phyloP scores from a whole-genome alignment of 2,329 filamentous ascomycete species.

The Colletotrichum salicis region DNA sequence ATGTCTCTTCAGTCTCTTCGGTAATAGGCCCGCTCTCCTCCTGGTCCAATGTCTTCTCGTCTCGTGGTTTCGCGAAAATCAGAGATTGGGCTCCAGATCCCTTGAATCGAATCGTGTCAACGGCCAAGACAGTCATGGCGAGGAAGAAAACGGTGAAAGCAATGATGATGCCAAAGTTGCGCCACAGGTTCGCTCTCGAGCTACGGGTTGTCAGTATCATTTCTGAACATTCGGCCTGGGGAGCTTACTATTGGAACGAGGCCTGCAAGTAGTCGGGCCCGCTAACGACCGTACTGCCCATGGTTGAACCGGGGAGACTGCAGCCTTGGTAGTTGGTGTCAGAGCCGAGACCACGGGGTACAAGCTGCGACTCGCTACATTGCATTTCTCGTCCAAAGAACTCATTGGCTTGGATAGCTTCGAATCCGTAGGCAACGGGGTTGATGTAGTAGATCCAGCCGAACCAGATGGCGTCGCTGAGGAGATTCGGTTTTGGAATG shows the following conservation, averaged over 20 bases:
- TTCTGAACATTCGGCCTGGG: accelerated
- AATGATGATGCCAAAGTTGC: constrained; percentile 82
- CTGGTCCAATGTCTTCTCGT: constrained; percentile 38
- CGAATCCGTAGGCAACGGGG: constrained; percentile 73
- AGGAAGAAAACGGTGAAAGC: constrained; percentile 82
- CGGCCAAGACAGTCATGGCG: constrained; percentile 74
- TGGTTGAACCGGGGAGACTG: constrained; percentile 60
- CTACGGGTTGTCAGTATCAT: not conserved
- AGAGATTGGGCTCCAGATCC: constrained; percentile 32
- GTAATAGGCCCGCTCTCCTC: constrained; percentile 26
- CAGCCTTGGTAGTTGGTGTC: constrained; percentile 64
- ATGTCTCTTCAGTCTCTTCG: constrained; percentile 51
- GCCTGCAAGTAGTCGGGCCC: constrained; percentile 66
- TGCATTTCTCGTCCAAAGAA: constrained; percentile 63
- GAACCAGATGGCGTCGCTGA: constrained; percentile 74
- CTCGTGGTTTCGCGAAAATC: constrained; percentile 23
- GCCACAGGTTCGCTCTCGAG: constrained; percentile 70
- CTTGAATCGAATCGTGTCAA: constrained; percentile 73
- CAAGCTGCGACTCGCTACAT: constrained; percentile 56
- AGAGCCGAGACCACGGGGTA: constrained; percentile 56
- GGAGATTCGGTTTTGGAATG: constrained; percentile 66
- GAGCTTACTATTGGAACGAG: constrained; percentile 60
- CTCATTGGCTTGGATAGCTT: constrained; percentile 67
- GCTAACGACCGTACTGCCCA: constrained; percentile 58
- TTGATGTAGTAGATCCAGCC: constrained; percentile 75